These are phyloP conservation scores for Blepharisma japonicum DNA, from an alignment of 73 alveolate species.

Conservation along the genomic window DNA sequence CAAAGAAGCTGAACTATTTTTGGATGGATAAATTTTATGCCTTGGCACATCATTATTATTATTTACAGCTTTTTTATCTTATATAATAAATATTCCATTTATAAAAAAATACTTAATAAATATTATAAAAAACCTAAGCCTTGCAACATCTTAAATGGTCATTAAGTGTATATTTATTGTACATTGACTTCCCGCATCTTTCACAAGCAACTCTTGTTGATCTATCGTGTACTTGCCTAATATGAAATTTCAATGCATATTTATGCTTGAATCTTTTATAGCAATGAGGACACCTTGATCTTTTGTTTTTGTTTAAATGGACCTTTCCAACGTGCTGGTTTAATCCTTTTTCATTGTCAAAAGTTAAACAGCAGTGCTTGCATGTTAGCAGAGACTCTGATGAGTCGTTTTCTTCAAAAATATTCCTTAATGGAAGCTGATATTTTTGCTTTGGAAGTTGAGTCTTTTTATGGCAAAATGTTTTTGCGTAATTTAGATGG, in stretches of 20 bases:
- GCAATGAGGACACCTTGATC: not conserved
- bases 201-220: slow-evolving; percentile 2
- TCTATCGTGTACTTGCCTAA: slow-evolving; percentile 13
- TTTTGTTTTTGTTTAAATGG: not conserved
- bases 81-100: too few relatives aligned
- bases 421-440: too few relatives aligned
- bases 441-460: too few relatives aligned
- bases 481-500: not conserved
- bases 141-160: slow-evolving; percentile 9
- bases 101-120: too few relatives aligned
- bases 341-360: not conserved
- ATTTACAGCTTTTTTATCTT: too few relatives aligned
- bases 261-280: not conserved
- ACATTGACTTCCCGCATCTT: slow-evolving; percentile 12
- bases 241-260: slow-evolving; percentile 18
- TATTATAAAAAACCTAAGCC: too few relatives aligned
- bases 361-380: not conserved
- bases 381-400: not conserved
- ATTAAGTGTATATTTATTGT: not conserved
- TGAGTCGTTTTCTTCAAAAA: not conserved
- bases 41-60: too few relatives aligned
- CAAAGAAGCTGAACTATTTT: too few relatives aligned
- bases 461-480: too few relatives aligned
- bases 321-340: slow-evolving; percentile 23
- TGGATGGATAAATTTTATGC: too few relatives aligned